Base-by-base conservation (phyloP, 2,329 filamentous ascomycete genomes). In the Monilinia aucupariae region DNA sequence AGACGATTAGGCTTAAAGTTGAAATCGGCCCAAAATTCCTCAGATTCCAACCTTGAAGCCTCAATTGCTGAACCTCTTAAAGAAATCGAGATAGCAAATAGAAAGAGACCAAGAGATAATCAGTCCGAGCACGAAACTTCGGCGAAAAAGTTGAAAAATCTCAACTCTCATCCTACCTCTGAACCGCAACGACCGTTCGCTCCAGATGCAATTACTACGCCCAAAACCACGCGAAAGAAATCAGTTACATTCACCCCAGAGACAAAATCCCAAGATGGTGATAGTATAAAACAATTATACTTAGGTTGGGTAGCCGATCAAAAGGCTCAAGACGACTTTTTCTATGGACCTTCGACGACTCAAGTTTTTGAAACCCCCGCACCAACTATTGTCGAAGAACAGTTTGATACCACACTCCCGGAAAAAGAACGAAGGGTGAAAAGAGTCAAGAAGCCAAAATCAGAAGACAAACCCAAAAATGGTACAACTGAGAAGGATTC, bases 201-300 rank as follows among this genome's bases (percentile, higher is more conserved):
- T 52, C 54, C 66, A 60, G 61, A 68, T 67, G 67, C 72, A 69
- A 62, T 64, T 34, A 72, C 70, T 45, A 58, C 54, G 25, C 70
- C 71, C 15, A 64, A 64, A 27, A 60, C 70, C 34, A 66, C 64
- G 60, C 71, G 71, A 47, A 77, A 76, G 66, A 87, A 88, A 72
- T 85, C 82, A 4, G 86, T 89, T 10, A 82, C 84, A 1, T 89
- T 89, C 71, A 82, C 85, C 1, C 78, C 82, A 9, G 85, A 86
- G 58, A 85, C 84, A 3, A 87, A 88, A 71, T 75, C 74, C 8
- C 74, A 80, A 52, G 84, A 87, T 72, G 83, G 81, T 25, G 78
- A 80, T 64, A 83, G 78, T 62, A 78, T 78, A 55, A 78, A 80
- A 64, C 76, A 79, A 54, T 73, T 82, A 45, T 82, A 81, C 74